Percentiles rank a stretch among this genome's conserved stretches.
phyloP scores from a whole-genome alignment of 176 grass and related monocot species.

The Oropetium thomaeum region DNA sequence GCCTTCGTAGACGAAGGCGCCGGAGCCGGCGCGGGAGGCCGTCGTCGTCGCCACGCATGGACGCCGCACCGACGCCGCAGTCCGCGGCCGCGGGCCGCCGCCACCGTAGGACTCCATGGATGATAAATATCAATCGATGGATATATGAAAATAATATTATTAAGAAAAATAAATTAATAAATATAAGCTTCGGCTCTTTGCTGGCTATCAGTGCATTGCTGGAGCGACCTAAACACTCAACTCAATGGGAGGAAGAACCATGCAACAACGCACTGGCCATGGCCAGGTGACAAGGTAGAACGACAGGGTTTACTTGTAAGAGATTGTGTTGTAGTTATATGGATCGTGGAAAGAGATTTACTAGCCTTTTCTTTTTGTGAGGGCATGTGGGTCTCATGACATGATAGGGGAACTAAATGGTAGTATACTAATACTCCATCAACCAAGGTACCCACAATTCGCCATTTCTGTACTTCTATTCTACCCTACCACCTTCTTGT shows the following conservation, averaged over 20 bases:
- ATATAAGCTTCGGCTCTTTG: constrained; percentile 13
- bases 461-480: background rate
- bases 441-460: background rate
- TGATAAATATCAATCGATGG: constrained; percentile 23
- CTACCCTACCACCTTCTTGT: background rate
- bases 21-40: constrained; percentile 33
- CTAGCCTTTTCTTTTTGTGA: constrained; percentile 5
- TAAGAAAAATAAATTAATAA: constrained; percentile 36
- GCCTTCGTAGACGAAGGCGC: constrained; percentile 45
- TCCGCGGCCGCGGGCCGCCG: constrained; percentile 3
- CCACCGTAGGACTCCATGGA: constrained; percentile 40
- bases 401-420: constrained; percentile 5
- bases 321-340: background rate
- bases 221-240: background rate
- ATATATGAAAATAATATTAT: constrained; percentile 29
- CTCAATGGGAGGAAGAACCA: background rate
- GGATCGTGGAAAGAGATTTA: constrained; percentile 7
- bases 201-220: constrained; percentile 32
- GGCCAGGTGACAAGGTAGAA: too few relatives aligned
- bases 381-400: constrained; percentile 25
- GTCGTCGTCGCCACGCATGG: background rate
- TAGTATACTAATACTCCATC: too few relatives aligned
- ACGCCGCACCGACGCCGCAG: constrained; percentile 7
- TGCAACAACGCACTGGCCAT: background rate
- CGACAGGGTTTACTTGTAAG: too few relatives aligned